phyloP scores from a whole-genome alignment of 345 rosid genomes.

The Punica granatum region DNA sequence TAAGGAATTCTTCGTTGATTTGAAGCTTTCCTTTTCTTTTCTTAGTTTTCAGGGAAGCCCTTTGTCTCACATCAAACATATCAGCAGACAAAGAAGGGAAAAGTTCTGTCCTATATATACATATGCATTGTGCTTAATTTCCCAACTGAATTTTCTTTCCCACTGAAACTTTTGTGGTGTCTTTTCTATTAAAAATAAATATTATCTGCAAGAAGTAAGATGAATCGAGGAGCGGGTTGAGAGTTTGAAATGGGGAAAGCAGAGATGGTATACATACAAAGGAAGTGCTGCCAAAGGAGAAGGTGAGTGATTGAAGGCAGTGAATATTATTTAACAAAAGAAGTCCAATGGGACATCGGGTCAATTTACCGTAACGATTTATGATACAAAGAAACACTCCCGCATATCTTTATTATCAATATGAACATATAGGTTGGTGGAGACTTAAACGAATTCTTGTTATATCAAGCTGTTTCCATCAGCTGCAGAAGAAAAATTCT shows the following conservation, averaged over 20 bases:
- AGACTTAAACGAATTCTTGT: no score
- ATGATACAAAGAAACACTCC: no score
- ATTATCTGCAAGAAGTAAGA: neutral
- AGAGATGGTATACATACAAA: conserved; percentile 7
- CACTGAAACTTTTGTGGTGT: neutral
- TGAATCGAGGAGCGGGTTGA: neutral
- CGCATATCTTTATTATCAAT: no score
- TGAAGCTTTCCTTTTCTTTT: conserved; percentile 1
- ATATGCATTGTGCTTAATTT: no score
- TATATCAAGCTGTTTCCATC: neutral
- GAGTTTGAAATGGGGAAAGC: conserved; percentile 3
- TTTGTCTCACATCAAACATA: conserved; percentile 6
- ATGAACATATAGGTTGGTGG: no score
- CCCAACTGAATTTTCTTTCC: neutral
- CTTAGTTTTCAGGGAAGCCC: conserved; percentile 14
- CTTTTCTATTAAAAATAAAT: neutral
- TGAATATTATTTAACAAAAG: neutral
- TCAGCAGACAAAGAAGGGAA: neutral
- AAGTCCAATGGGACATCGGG: neutral
- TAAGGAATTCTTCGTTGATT: neutral
- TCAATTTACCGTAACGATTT: neutral
- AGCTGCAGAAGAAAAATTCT: no score
- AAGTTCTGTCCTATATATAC: neutral
- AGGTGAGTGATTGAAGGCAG: conserved; percentile 29
- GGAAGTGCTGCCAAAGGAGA: conserved; percentile 32